phyloP scores from a whole-genome alignment of 2,329 filamentous ascomycete species.

The Huntiella omanensis region DNA sequence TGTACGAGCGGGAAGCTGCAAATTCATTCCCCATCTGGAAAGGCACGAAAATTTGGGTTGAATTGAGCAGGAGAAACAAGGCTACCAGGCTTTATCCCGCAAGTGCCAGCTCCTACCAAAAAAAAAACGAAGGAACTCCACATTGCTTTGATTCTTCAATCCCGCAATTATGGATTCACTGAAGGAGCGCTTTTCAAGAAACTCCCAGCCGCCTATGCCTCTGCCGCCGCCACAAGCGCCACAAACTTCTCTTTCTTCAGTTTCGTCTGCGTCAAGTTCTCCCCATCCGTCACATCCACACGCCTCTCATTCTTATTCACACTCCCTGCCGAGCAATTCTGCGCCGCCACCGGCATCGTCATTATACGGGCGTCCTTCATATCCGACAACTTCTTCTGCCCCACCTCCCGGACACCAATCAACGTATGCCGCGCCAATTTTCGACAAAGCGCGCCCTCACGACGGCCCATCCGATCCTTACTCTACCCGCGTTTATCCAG shows the following conservation, averaged over 20 bases:
- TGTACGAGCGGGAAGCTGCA: too few relatives aligned
- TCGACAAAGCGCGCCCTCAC: not conserved
- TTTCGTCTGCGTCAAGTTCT: conserved; percentile 9
- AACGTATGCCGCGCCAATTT: not conserved
- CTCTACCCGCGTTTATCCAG: conserved; percentile 7
- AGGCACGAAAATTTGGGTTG: not conserved
- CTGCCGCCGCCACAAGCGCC: conserved; percentile 1
- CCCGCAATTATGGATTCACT: conserved; percentile 9
- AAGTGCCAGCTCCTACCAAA: conserved; percentile 2
- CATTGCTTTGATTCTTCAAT: not conserved
- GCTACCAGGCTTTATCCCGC: not conserved
- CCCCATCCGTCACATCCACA: not conserved
- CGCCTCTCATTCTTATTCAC: conserved; percentile 2
- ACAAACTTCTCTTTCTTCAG: conserved; percentile 2
- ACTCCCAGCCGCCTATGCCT: conserved; percentile 8
- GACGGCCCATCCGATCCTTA: conserved; percentile 7
- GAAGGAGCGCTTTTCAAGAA: conserved; percentile 8
- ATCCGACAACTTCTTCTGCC: not conserved
- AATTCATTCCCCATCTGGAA: too few relatives aligned
- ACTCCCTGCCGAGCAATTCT: not conserved
- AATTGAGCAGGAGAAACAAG: conserved; percentile 1
- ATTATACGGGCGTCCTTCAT: conserved; percentile 1
- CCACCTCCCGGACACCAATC: conserved; percentile 1
- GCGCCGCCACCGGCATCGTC: not conserved
- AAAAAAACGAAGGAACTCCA: not conserved